phyloP scores from a whole-genome alignment of 1,139 yeast species.

The Nadsonia commutata region DNA sequence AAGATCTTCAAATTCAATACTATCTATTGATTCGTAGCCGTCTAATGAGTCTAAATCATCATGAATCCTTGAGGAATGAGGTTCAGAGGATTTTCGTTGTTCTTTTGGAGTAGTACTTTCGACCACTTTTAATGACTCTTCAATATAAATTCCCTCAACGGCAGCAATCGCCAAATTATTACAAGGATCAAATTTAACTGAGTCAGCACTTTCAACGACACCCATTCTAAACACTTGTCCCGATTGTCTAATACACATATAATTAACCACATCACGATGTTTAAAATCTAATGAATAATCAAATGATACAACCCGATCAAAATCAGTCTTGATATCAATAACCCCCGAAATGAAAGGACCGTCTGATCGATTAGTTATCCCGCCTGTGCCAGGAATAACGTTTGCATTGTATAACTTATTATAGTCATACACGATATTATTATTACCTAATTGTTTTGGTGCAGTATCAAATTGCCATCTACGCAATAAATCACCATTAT shows the following conservation, averaged over 20 bases:
- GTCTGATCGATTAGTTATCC: conserved; percentile 5
- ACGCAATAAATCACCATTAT: conserved; percentile 62
- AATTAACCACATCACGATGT: conserved; percentile 31
- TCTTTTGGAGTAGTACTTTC: background rate
- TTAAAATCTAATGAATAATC: conserved; percentile 57
- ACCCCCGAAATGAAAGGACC: conserved; percentile 65
- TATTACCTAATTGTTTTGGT: background rate
- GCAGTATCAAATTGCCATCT: conserved; percentile 68
- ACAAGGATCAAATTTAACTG: conserved; percentile 50
- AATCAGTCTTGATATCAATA: conserved; percentile 58
- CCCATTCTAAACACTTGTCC: conserved; percentile 78
- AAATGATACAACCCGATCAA: conserved; percentile 70
- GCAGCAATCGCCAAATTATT: conserved; percentile 61
- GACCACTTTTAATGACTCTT: background rate
- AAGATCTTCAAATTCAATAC: conserved; percentile 12
- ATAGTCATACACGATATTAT: conserved; percentile 1
- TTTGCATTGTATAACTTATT: conserved; percentile 5
- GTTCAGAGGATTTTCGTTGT: background rate
- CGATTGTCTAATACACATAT: conserved; percentile 79
- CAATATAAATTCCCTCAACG: conserved; percentile 35
- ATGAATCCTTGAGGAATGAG: conserved; percentile 15
- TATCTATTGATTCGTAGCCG: background rate
- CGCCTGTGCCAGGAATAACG: conserved; percentile 2
- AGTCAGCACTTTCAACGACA: conserved; percentile 51
- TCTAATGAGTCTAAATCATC: conserved; percentile 19